Base-by-base conservation (phyloP, 176 grass and related monocot genomes). In the Cenchrus purpureus region DNA sequence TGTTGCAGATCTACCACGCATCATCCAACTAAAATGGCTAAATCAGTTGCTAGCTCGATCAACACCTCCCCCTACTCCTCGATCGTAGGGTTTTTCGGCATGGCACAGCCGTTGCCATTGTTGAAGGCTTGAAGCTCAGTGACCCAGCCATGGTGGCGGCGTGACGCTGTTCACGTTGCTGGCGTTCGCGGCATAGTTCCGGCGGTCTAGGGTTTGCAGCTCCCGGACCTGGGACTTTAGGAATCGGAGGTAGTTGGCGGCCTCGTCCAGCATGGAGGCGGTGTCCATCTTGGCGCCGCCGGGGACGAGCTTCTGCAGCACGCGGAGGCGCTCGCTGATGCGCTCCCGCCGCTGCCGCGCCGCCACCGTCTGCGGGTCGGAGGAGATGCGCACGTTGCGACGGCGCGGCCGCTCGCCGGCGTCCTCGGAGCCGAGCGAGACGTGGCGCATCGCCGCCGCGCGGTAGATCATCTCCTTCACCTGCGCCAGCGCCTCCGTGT, bases 391-490 rank as follows among this genome's bases (percentile, higher is more conserved):
- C 72, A 97, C 94, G 90, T 97, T 97, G 68, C 92, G 92, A 34
- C 94, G 84, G 61, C 88, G 82, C 29, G 91, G 89, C 55, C 83
- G 83, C 82, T 93, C 91, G 12, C 80, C 52, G 68, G 79, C 57
- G 7, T 90, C 82, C 42, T 80, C 91, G 20, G 55, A 22, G 20
- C 63, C 94, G 13, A 97, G 66, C 25, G 68, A 93, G 15, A 97
- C 83, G 0, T 91, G 94, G 57, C 82, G 87, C 89, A 97, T 89
- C 31, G 89, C 94, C 9, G 94, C 94, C 68, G 89, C 83, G 22
- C 89, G 88, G 87, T 97, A 97, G 83, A 93, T 89, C 87, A 97
- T 91, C 74, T 97, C 94, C 82, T 97, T 97, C 68, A 97, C 91
- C 86, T 97, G 89, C 28, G 89, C 94, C 65, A 97, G 92, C 22